These are phyloP conservation scores for Yamadazyma jaroonii DNA, from an alignment of 1,139 yeast genomes.

Conservation along the genomic window DNA sequence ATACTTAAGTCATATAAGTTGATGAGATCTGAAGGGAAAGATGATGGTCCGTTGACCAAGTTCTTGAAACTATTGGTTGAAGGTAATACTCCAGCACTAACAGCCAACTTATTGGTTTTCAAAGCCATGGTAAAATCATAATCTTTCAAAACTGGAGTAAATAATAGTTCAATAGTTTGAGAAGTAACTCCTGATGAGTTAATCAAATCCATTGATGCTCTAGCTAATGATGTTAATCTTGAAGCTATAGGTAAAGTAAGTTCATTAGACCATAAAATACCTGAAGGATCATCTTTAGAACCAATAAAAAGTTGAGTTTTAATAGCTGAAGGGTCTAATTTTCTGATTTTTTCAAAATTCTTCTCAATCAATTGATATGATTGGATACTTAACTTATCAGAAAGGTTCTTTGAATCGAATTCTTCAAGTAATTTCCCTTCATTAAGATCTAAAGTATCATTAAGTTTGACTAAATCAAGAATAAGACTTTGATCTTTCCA, in stretches of 20 bases:
- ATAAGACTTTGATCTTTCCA: constrained; percentile 89
- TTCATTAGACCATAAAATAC: constrained; percentile 76
- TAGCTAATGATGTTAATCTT: constrained; percentile 82
- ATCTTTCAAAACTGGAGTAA: constrained; percentile 79
- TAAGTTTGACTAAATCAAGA: constrained; percentile 63
- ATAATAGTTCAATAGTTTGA: constrained; percentile 52
- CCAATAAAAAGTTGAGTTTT: constrained; percentile 81
- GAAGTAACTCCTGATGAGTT: constrained; percentile 43
- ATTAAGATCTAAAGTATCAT: constrained; percentile 20
- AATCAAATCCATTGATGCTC: constrained; percentile 63
- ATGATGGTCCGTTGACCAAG: constrained; percentile 38
- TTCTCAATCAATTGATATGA: constrained; percentile 61
- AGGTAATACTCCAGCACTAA: constrained; percentile 56
- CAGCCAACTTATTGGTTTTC: constrained; percentile 41
- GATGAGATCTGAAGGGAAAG: constrained; percentile 46
- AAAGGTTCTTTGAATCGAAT: constrained; percentile 23
- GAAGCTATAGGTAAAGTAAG: constrained; percentile 77
- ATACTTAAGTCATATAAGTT: constrained; percentile 55
- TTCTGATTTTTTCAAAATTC: constrained; percentile 65
- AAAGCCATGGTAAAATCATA: constrained; percentile 75
- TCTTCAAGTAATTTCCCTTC: constrained; percentile 6
- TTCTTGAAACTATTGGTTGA: constrained; percentile 59
- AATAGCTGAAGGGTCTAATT: constrained; percentile 76
- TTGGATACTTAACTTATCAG: constrained; percentile 63
- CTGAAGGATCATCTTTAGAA: constrained; percentile 77